A percentile compares a stretch with the other conserved stretches of the same genome.
These are phyloP conservation scores for Trichoderma orchidacearum DNA, from an alignment of 495 filamentous ascomycete species.

Conservation along the genomic window DNA sequence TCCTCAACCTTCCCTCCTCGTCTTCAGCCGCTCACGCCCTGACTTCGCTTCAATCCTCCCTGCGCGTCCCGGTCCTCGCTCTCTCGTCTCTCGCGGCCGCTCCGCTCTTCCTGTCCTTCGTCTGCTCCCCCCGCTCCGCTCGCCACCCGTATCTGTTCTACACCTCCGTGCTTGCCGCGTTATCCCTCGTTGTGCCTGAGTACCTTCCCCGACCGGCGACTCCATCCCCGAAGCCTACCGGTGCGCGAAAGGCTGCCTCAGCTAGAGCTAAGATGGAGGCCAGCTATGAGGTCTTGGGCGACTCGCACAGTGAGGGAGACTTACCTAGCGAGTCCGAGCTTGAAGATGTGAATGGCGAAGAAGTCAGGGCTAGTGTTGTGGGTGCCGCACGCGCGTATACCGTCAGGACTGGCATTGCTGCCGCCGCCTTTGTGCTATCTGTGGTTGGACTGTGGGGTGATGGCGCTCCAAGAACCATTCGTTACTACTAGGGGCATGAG, in stretches of 20 bases:
- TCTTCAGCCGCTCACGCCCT: constrained; percentile 50
- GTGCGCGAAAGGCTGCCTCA: constrained; percentile 10
- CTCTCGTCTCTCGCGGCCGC: constrained; percentile 46
- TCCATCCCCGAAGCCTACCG: constrained; percentile 7
- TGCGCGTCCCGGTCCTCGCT: constrained; percentile 41
- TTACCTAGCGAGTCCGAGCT: constrained; percentile 28
- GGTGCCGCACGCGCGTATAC: constrained; percentile 46
- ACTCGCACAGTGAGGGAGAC: constrained; percentile 26
- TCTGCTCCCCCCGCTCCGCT: constrained; percentile 51
- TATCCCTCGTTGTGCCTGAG: constrained; percentile 33
- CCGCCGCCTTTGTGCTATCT: constrained; percentile 56
- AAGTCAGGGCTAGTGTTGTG: constrained; percentile 57
- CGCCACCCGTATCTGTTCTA: constrained; percentile 82
- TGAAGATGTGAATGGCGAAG: constrained; percentile 64
- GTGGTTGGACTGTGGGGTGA: constrained; percentile 88
- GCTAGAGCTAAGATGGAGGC: constrained; percentile 30
- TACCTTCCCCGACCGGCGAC: constrained; percentile 20
- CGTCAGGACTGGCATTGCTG: constrained; percentile 44
- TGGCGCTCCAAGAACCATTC: constrained; percentile 25
- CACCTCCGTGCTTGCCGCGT: constrained; percentile 45
- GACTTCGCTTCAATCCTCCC: constrained; percentile 42
- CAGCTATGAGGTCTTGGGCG: constrained; percentile 51
- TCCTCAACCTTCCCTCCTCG: constrained; percentile 64
- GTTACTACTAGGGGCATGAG: background rate
- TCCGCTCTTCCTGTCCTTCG: constrained; percentile 59